Evolutionary conservation across 208 protist species (phyloP).

Genomic region (Leishmania arabica): DNA sequence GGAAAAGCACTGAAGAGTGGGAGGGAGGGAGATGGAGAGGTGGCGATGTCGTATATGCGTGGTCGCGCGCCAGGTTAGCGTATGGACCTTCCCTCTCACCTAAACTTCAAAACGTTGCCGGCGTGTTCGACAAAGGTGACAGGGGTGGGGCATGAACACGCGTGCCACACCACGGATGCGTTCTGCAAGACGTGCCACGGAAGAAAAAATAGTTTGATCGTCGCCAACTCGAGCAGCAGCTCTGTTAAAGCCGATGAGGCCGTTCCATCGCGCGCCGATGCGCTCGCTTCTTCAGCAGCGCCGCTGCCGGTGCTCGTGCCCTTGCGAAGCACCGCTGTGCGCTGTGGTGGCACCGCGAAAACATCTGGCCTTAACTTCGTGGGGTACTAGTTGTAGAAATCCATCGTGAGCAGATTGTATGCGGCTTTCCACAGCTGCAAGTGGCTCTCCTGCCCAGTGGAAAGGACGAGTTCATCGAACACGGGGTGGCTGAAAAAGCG

Average conservation of each 20-base stretch:
- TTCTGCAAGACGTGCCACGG: conserved; percentile 29
- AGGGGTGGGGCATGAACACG: not conserved
- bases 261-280: not conserved
- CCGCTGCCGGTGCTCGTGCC: not conserved
- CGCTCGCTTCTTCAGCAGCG: not conserved
- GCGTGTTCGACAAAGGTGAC: not conserved
- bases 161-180: not conserved
- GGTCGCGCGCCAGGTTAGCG: not conserved
- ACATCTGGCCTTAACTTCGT: conserved; percentile 35
- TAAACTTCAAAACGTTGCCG: not conserved
- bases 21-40: not conserved
- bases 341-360: conserved; percentile 53
- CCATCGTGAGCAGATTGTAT: conserved; percentile 53
- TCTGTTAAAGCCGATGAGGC: not conserved
- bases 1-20: not conserved
- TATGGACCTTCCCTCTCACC: not conserved
- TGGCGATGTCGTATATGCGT: not conserved
- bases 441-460: conserved; percentile 3
- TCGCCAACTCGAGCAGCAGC: conserved; percentile 21
- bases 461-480: conserved; percentile 62
- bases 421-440: conserved; percentile 30
- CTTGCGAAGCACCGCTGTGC: conserved; percentile 26
- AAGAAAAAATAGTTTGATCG: conserved; percentile 23
- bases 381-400: conserved; percentile 78
- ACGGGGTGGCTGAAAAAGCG: conserved; percentile 71